A percentile compares a stretch with the other conserved stretches of the same genome.
phyloP scores from a whole-genome alignment of 129 eudicot genomes.

The Heracleum sosnowskyi region DNA sequence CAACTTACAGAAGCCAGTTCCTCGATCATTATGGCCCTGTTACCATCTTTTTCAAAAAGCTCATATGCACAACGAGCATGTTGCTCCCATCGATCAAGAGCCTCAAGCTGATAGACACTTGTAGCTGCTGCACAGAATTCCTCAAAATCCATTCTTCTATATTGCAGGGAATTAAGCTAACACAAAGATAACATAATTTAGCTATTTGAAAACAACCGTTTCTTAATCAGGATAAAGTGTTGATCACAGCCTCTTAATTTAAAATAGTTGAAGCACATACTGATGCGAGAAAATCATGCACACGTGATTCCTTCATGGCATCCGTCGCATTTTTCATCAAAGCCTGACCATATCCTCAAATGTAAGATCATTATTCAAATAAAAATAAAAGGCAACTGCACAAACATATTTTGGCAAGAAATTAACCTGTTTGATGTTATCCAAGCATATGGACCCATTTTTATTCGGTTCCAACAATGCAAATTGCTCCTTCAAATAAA shows the following conservation, averaged over 20 bases:
- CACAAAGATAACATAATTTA: neutral
- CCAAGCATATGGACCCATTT: constrained; percentile 84
- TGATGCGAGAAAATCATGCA: constrained; percentile 74
- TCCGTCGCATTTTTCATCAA: constrained; percentile 83
- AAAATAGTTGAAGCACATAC: constrained; percentile 25
- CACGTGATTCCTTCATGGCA: constrained; percentile 95
- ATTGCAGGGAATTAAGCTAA: constrained; percentile 84
- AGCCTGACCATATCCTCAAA: constrained; percentile 42
- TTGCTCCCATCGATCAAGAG: constrained; percentile 95
- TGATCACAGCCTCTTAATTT: neutral
- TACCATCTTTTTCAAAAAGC: constrained; percentile 89
- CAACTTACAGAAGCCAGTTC: constrained; percentile 89
- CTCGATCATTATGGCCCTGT: constrained; percentile 83
- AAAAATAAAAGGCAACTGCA: neutral
- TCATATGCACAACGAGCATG: constrained; percentile 96
- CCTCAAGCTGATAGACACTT: constrained; percentile 93
- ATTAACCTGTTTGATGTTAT: constrained; percentile 71
- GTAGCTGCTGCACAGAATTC: constrained; percentile 93
- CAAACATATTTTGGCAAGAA: constrained; percentile 1
- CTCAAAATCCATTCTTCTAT: constrained; percentile 88
- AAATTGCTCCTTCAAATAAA: constrained; percentile 75
- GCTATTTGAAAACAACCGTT: neutral
- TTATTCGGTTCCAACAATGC: constrained; percentile 69
- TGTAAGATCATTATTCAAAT: constrained; percentile 3
- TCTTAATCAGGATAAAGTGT: neutral